Percentiles rank a stretch among this genome's conserved stretches.
Evolutionary conservation across 371 early-diverging fungal species (phyloP).

Genomic region (Smittium mucronatum): DNA sequence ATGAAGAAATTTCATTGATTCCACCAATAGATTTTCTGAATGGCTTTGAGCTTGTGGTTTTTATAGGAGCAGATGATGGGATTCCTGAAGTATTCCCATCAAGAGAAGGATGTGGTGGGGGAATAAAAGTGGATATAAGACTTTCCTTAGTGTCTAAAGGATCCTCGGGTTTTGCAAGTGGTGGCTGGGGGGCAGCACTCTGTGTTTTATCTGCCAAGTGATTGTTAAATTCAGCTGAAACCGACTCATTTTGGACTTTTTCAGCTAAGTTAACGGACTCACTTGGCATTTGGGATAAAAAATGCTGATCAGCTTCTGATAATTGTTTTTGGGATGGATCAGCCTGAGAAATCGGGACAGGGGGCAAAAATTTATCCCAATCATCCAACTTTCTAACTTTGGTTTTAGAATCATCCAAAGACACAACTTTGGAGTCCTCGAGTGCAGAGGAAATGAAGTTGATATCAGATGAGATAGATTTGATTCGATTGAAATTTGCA

Average conservation of each 20-base stretch:
- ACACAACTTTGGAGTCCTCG: conserved; percentile 39
- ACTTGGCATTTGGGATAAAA: background rate
- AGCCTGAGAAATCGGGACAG: conserved; percentile 6
- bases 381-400: conserved; percentile 54
- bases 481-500: conserved; percentile 78
- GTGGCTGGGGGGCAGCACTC: background rate
- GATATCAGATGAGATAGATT: conserved; percentile 48
- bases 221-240: background rate
- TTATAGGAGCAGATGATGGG: background rate
- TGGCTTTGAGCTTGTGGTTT: background rate
- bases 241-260: background rate
- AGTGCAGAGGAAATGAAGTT: conserved; percentile 47
- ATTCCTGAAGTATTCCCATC: background rate
- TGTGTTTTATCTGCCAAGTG: background rate
- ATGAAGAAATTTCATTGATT: background rate
- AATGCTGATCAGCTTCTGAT: background rate
- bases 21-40: background rate
- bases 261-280: background rate
- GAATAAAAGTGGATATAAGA: background rate
- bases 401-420: conserved; percentile 38
- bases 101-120: background rate
- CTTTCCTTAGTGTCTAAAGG: background rate
- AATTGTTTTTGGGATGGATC: background rate
- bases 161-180: background rate
- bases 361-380: conserved; percentile 67